A percentile compares a stretch with the other conserved stretches of the same genome.
Evolutionary conservation across 2,329 filamentous ascomycete genomes (phyloP).

Genomic region (Sphaerulina vaccinii): DNA sequence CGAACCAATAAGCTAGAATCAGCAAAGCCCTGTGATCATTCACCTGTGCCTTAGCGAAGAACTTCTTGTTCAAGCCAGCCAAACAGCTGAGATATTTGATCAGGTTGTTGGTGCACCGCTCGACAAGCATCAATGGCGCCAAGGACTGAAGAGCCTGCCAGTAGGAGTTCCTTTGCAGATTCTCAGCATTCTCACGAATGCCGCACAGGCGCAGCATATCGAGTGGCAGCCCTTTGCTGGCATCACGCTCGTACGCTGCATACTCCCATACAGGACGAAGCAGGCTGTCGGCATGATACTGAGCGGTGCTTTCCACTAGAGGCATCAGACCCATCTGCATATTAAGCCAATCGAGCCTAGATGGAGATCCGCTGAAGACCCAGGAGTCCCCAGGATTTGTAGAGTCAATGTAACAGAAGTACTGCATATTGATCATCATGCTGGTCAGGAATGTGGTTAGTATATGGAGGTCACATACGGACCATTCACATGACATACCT

Average conservation of each 20-base stretch:
- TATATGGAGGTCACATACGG: too few species aligned
- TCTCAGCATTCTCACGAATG: constrained; percentile 9
- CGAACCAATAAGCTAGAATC: constrained; percentile 17
- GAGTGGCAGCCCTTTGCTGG: constrained; percentile 2
- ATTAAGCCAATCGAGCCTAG: constrained; percentile 10
- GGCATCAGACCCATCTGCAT: constrained; percentile 15
- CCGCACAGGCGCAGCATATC: constrained; percentile 15
- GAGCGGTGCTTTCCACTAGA: constrained; percentile 5
- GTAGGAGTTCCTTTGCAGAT: constrained; percentile 16
- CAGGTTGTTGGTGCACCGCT: constrained; percentile 10
- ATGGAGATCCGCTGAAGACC: constrained; percentile 11
- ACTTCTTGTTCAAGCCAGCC: constrained; percentile 12
- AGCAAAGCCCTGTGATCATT: constrained; percentile 15
- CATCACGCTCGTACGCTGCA: constrained; percentile 3
- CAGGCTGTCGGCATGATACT: constrained; percentile 9
- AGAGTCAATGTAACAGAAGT: constrained; percentile 7
- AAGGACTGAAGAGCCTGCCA: constrained; percentile 18
- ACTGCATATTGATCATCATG: constrained; percentile 18
- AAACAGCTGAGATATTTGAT: constrained; percentile 19
- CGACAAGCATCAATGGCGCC: constrained; percentile 14
- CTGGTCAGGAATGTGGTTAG: too few species aligned
- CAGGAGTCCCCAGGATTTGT: constrained; percentile 8
- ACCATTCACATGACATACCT: too few species aligned
- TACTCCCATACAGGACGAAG: constrained; percentile 4
- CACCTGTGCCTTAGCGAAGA: constrained; percentile 11